Conservation (phyloP, 352 stramenopile species). For the Aphanomyces euteiches region DNA sequence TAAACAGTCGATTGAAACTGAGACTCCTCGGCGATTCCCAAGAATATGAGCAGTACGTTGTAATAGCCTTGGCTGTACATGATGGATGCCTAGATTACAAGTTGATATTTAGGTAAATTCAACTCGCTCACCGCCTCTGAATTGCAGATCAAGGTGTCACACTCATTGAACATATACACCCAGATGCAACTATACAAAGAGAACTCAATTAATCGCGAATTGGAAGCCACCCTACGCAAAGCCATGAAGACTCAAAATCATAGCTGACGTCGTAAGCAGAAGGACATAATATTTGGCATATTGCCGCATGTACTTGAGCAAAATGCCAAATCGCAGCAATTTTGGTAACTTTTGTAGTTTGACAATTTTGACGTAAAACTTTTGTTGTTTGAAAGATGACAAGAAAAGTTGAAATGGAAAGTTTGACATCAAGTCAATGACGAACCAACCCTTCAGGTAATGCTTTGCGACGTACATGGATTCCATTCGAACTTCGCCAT, state of each 20-base stretch:
- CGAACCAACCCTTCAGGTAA: slow-evolving; percentile 79
- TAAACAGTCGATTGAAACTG: slow-evolving; percentile 9
- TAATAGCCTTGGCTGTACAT: slow-evolving; percentile 24
- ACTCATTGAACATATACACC: slow-evolving; percentile 68
- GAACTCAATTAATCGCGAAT: too few relatives aligned
- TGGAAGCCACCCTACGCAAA: slow-evolving; percentile 40
- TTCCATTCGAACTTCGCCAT: slow-evolving; percentile 82
- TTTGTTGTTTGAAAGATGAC: slow-evolving; percentile 43
- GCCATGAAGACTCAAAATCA: slow-evolving; percentile 61
- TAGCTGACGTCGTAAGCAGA: slow-evolving; percentile 55
- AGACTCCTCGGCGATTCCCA: slow-evolving; percentile 15
- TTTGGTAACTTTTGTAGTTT: slow-evolving; percentile 82
- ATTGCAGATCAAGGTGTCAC: slow-evolving; percentile 29
- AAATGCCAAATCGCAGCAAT: slow-evolving; percentile 59
- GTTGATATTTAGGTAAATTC: neutral
- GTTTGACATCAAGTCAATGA: slow-evolving; percentile 78
- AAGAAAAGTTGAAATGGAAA: slow-evolving; percentile 66
- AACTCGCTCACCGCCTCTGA: neutral
- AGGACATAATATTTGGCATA: slow-evolving; percentile 84
- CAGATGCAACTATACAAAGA: slow-evolving; percentile 39
- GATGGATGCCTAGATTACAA: slow-evolving; percentile 15
- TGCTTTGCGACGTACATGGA: slow-evolving; percentile 49
- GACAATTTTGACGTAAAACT: slow-evolving; percentile 62
- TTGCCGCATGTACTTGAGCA: slow-evolving; percentile 73
- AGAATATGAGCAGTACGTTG: slow-evolving; percentile 16